Evolutionary conservation across 345 rosid genomes (phyloP).

Genomic region (Cochlearia excelsa): DNA sequence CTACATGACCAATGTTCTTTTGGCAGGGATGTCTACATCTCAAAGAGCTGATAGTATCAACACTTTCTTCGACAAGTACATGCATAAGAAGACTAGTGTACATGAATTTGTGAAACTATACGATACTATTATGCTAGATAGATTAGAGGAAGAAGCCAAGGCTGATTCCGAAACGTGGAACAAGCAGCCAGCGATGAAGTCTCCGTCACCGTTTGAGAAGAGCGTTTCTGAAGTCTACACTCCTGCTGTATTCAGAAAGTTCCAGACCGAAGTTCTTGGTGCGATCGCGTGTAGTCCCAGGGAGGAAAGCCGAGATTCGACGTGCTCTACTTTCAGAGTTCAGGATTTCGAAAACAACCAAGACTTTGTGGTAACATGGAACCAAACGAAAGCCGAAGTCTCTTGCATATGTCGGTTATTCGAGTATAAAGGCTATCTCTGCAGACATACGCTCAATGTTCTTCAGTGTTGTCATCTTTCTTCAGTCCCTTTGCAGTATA

Average conservation of each 20-base stretch:
- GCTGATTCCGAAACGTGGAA: constrained; percentile 66
- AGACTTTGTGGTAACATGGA: constrained; percentile 55
- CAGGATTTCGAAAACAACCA: constrained; percentile 57
- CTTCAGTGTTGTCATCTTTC: constrained; percentile 62
- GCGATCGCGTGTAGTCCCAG: constrained; percentile 65
- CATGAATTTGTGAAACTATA: constrained; percentile 56
- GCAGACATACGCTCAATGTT: constrained; percentile 64
- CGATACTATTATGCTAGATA: constrained; percentile 52
- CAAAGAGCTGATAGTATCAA: constrained; percentile 60
- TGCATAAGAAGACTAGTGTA: constrained; percentile 61
- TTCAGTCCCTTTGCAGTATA: constrained; percentile 53
- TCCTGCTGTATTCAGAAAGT: constrained; percentile 59
- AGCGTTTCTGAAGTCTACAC: constrained; percentile 59
- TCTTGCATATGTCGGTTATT: constrained; percentile 57
- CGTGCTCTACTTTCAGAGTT: constrained; percentile 48
- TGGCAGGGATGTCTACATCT: constrained; percentile 61
- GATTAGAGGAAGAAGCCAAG: constrained; percentile 69
- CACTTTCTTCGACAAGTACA: constrained; percentile 57
- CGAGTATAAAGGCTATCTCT: constrained; percentile 65
- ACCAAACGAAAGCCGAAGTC: constrained; percentile 48
- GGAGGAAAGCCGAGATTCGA: constrained; percentile 52
- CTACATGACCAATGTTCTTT: constrained; percentile 45
- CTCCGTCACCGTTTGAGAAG: constrained; percentile 75
- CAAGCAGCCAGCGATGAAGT: constrained; percentile 60
- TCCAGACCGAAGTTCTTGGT: constrained; percentile 65